These are phyloP conservation scores for Fusarium transvaalense DNA, from an alignment of 2,329 filamentous ascomycete genomes.

Conservation along the genomic window DNA sequence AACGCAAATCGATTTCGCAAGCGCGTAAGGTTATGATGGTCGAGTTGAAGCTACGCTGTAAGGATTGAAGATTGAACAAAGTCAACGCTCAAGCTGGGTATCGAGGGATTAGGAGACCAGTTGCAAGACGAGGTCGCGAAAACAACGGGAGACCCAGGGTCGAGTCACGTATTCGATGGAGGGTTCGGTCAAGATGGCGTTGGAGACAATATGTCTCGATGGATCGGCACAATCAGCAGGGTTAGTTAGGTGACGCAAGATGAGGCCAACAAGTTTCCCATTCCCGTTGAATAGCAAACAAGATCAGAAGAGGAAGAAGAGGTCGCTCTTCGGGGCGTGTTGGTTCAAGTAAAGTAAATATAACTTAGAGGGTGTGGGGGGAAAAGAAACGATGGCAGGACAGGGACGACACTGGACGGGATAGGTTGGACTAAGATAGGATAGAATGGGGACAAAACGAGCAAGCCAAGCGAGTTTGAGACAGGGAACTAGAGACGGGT, in stretches of 20 bases:
- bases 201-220: constrained; percentile 3
- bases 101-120: constrained; percentile 3
- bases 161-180: constrained; percentile 6
- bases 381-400: constrained; percentile 10
- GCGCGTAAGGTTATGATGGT: constrained; percentile 11
- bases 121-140: constrained; percentile 20
- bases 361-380: constrained; percentile 17
- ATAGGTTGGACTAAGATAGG: constrained; percentile 1
- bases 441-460: background rate
- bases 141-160: constrained; percentile 9
- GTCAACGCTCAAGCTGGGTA: background rate
- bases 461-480: constrained; percentile 19
- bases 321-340: background rate
- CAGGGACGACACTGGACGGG: background rate
- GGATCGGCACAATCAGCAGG: constrained; percentile 10
- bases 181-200: background rate
- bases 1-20: constrained; percentile 7
- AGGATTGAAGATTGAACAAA: constrained; percentile 4
- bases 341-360: constrained; percentile 10
- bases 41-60: background rate
- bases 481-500: constrained; percentile 32
- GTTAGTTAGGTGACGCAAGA: constrained; percentile 10
- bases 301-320: constrained; percentile 11
- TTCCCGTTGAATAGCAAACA: constrained; percentile 12
- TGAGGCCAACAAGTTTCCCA: constrained; percentile 15